These are phyloP conservation scores for Leccinum barrowsii DNA, from an alignment of 768 basidiomycete species.

Conservation along the genomic window DNA sequence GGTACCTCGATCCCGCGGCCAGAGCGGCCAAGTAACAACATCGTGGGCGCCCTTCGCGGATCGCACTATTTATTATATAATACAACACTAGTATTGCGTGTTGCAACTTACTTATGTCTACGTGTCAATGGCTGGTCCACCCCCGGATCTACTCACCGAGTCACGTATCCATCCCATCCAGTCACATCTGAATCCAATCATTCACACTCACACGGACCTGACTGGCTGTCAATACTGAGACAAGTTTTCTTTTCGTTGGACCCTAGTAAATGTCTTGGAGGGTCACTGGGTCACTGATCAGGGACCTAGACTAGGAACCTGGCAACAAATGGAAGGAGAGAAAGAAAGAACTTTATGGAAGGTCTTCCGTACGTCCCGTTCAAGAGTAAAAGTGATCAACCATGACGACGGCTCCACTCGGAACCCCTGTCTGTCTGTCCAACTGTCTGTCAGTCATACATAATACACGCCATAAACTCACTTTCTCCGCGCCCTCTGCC, in stretches of 20 bases:
- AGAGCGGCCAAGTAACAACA: neutral
- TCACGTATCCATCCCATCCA: neutral
- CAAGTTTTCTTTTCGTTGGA: neutral
- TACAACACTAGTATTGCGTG: neutral
- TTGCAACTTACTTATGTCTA: neutral
- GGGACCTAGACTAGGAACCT: neutral
- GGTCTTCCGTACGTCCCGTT: no score
- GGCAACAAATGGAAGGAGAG: neutral
- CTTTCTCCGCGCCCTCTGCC: neutral
- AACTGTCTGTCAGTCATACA: neutral
- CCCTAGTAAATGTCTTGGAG: no score
- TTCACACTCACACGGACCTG: neutral
- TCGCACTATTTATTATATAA: neutral
- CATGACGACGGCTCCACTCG: no score
- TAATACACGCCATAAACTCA: neutral
- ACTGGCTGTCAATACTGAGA: neutral
- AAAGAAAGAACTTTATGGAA: neutral
- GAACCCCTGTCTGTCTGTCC: neutral
- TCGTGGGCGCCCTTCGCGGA: neutral
- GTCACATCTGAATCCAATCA: neutral
- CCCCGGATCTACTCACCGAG: neutral
- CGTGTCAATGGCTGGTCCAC: neutral
- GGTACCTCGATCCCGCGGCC: neutral
- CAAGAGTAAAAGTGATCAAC: no score
- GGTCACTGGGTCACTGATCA: neutral